Evolutionary conservation across 1,284 basidiomycete genomes (phyloP), one percentile per base, ranked within the genome.

Genomic region (Ustanciosporium gigantosporum): DNA sequence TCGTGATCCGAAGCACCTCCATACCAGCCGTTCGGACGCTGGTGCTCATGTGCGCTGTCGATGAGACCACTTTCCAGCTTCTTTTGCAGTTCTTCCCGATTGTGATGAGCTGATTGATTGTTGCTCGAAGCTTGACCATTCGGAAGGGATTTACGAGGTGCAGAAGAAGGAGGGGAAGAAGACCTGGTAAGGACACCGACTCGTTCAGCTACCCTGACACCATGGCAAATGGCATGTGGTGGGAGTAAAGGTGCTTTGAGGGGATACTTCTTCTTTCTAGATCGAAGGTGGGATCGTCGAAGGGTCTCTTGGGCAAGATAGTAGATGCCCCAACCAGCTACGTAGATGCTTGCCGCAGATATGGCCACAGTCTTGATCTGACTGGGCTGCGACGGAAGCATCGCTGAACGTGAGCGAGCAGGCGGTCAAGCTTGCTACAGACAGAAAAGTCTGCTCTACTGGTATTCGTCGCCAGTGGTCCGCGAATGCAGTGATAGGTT

Each of bases 1-100:
- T 81, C 81, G 27, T 70, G 25, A 16, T 47, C 55, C 5, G 49
- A 45, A 14, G 68, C 70, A 9, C 52, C 47, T 7, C 70, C 70
- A 31, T 64, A 64, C 70, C 70, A 73, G 7, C 14, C n/a, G 32
- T 29, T 9, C 11, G 9, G 11, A 11, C 27, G 27, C 17, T 13
- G 8, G 9, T 19, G 11, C 11, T 13, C 20, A 35, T 19, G 9
- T 9, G 32, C 17, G 27, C 27, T 29, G 9, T n/a, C 11, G 20
- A 9, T 19, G 9, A 35, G 17, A 8, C 17, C 11, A 8, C 14
- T 9, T 19, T 13, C 11, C 8, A 11, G 14, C 17, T 35, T 35
- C n/a, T 9, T n/a, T n/a, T 29, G 9, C 11, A 29, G 27, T 29
- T 29, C 27, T n/a, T n/a, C n/a, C n/a, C n/a, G n/a, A 29, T 29